Evolutionary conservation across 2,329 filamentous ascomycete species (phyloP).

Genomic region (Epicoccum sorghinum): DNA sequence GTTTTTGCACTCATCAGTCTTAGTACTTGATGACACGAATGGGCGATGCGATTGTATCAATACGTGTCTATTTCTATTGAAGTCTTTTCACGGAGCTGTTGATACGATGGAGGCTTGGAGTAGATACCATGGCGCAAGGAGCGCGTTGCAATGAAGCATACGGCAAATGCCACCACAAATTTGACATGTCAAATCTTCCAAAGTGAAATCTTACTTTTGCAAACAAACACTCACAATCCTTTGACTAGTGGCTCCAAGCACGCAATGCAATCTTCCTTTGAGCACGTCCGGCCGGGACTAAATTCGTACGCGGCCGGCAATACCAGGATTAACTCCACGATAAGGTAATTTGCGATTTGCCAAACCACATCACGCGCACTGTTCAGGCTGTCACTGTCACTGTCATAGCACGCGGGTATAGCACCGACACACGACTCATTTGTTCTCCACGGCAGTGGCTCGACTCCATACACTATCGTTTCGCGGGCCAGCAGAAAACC

Average conservation of each 20-base stretch:
- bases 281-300: slow-evolving; percentile 1
- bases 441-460: background rate
- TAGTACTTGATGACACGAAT: slow-evolving; percentile 24
- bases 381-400: slow-evolving; percentile 5
- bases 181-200: background rate
- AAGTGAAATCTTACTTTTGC: background rate
- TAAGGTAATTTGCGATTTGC: background rate
- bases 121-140: slow-evolving; percentile 29
- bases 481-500: slow-evolving; percentile 1
- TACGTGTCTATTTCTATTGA: slow-evolving; percentile 18
- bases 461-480: slow-evolving; percentile 3
- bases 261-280: slow-evolving; percentile 1
- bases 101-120: slow-evolving; percentile 12
- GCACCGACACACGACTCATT: slow-evolving; percentile 2
- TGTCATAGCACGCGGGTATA: slow-evolving; percentile 3
- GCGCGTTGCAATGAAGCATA: slow-evolving; percentile 23
- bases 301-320: background rate
- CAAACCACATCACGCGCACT: slow-evolving; percentile 10
- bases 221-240: background rate
- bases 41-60: slow-evolving; percentile 25
- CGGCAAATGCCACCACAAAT: slow-evolving; percentile 15
- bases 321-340: slow-evolving; percentile 1
- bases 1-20: slow-evolving; percentile 29
- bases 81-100: slow-evolving; percentile 13
- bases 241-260: background rate